Evolutionary conservation across 805 yeast genomes (phyloP).

Genomic region (Wickerhamomyces canadensis): DNA sequence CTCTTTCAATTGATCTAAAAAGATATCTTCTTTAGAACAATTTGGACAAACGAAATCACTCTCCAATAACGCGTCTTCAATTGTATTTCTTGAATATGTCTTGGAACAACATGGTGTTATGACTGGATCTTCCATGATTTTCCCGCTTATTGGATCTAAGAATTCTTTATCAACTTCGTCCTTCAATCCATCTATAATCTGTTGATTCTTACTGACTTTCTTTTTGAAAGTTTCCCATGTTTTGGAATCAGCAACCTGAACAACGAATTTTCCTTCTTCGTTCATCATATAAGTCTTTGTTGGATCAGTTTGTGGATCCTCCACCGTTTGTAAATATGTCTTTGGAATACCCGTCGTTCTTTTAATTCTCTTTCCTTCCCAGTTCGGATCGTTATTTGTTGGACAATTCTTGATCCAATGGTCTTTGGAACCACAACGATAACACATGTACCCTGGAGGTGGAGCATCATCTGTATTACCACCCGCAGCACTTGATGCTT

Average conservation of each 20-base stretch:
- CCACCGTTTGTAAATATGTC: slow-evolving; percentile 81
- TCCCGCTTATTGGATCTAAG: slow-evolving; percentile 65
- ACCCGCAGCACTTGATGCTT: slow-evolving; percentile 19
- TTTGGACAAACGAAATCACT: slow-evolving; percentile 88
- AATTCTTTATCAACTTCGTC: slow-evolving; percentile 47
- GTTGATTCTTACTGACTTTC: slow-evolving; percentile 30
- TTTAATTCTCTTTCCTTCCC: slow-evolving; percentile 87
- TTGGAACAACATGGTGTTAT: slow-evolving; percentile 76
- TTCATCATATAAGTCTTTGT: slow-evolving; percentile 71
- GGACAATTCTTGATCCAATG: slow-evolving; percentile 98
- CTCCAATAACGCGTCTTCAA: slow-evolving; percentile 66
- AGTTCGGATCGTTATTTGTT: slow-evolving; percentile 83
- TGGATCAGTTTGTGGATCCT: slow-evolving; percentile 67
- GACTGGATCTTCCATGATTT: slow-evolving; percentile 65
- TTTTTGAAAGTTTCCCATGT: slow-evolving; percentile 88
- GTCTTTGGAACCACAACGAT: slow-evolving; percentile 91
- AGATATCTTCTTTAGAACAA: slow-evolving; percentile 69
- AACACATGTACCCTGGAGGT: slow-evolving; percentile 95
- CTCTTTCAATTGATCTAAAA: slow-evolving; percentile 62
- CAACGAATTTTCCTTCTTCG: slow-evolving; percentile 92
- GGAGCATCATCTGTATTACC: slow-evolving; percentile 62
- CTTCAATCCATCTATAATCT: slow-evolving; percentile 20
- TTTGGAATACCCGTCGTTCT: slow-evolving; percentile 97
- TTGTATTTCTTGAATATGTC: slow-evolving; percentile 51
- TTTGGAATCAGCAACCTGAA: slow-evolving; percentile 89